Evolutionary conservation across 176 grass and related monocot species (phyloP).

Genomic region (Lolium multiflorum): DNA sequence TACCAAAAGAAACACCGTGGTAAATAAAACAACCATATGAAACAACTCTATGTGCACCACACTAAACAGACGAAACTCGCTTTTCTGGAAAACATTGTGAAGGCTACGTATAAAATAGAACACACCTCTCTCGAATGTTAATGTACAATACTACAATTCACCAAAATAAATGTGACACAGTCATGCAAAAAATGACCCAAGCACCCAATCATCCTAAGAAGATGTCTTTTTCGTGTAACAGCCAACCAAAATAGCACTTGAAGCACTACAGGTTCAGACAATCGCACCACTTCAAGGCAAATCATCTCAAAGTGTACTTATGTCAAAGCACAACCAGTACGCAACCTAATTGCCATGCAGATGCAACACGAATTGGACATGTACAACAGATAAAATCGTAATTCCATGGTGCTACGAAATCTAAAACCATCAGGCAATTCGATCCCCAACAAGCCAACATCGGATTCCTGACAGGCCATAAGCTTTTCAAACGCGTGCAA

Average conservation of each 20-base stretch:
- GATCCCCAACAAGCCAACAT: background rate
- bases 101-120: background rate
- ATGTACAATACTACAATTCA: background rate
- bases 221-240: background rate
- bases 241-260: background rate
- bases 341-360: background rate
- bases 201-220: background rate
- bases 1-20: background rate
- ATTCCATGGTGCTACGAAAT: background rate
- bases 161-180: background rate
- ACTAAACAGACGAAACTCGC: background rate
- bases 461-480: background rate
- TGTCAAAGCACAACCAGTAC: conserved; percentile 18
- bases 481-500: background rate
- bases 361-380: background rate
- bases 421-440: conserved; percentile 5
- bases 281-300: background rate
- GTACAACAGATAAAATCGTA: background rate
- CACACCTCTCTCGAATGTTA: background rate
- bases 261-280: background rate
- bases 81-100: background rate
- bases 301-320: conserved; percentile 1
- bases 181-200: conserved; percentile 2
- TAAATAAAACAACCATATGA: conserved; percentile 9
- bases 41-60: background rate